Evolutionary conservation across 129 eudicot genomes (phyloP).

Genomic region (Oenanthe sinensis): DNA sequence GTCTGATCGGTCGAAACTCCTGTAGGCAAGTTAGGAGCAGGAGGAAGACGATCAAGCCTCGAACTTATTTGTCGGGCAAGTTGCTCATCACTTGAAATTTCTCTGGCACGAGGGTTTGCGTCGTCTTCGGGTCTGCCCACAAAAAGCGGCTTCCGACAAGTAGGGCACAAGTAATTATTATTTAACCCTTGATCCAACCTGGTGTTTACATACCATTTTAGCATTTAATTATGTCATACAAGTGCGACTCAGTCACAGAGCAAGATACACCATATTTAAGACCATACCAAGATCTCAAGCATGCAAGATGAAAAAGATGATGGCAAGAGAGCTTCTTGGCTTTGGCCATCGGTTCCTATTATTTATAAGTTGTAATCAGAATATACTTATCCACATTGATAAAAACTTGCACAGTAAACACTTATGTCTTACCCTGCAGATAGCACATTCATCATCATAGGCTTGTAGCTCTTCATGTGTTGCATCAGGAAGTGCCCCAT

Average conservation of each 20-base stretch:
- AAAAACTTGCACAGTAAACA: not conserved
- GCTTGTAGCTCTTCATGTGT: slow-evolving; percentile 76
- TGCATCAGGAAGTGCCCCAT: slow-evolving; percentile 96
- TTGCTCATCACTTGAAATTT: slow-evolving; percentile 74
- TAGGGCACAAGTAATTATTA: slow-evolving; percentile 85
- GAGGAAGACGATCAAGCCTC: slow-evolving; percentile 51
- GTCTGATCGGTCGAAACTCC: slow-evolving; percentile 47
- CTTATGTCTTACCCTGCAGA: slow-evolving; percentile 62
- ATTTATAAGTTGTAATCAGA: slow-evolving; percentile 13
- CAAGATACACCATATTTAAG: slow-evolving; percentile 1
- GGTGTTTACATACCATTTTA: slow-evolving; percentile 19
- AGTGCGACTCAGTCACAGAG: not conserved
- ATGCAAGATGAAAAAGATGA: slow-evolving; percentile 87
- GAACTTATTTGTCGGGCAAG: slow-evolving; percentile 81
- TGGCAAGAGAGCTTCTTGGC: slow-evolving; percentile 92
- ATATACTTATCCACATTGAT: not conserved
- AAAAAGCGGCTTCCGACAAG: slow-evolving; percentile 93
- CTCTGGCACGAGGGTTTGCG: slow-evolving; percentile 31
- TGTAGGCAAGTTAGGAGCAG: slow-evolving; percentile 40
- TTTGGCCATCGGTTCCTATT: slow-evolving; percentile 95
- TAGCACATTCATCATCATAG: slow-evolving; percentile 97
- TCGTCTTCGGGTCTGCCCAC: slow-evolving; percentile 51
- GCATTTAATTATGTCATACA: slow-evolving; percentile 7
- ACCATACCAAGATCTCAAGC: slow-evolving; percentile 90
- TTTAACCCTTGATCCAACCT: slow-evolving; percentile 90